Conservation (phyloP, 2,329 filamentous ascomycete species). For the Epichloe brachyelytri region DNA sequence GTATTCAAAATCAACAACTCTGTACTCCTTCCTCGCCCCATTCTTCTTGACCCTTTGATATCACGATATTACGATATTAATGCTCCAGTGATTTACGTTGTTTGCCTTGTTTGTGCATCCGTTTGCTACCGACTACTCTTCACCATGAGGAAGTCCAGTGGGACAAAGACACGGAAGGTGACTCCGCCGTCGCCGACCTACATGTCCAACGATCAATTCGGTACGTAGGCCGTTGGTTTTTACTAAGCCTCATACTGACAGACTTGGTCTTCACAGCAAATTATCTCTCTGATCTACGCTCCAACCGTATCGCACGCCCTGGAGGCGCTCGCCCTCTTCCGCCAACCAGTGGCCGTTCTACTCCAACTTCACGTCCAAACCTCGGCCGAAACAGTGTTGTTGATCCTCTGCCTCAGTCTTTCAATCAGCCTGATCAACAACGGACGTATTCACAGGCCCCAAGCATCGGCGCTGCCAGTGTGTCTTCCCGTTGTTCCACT, state of each 20-base stretch:
- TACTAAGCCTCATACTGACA: not conserved
- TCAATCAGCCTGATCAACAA: slow-evolving; percentile 13
- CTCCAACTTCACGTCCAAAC: slow-evolving; percentile 16
- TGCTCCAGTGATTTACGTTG: not conserved
- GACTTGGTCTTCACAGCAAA: slow-evolving; percentile 33
- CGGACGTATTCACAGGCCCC: slow-evolving; percentile 20
- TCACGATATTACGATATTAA: not conserved
- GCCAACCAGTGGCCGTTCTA: slow-evolving; percentile 17
- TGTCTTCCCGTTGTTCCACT: slow-evolving; percentile 38
- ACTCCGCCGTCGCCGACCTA: slow-evolving; percentile 49
- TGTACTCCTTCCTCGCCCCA: not conserved
- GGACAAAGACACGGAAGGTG: slow-evolving; percentile 35
- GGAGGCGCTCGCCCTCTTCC: slow-evolving; percentile 57
- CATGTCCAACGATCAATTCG: slow-evolving; percentile 56
- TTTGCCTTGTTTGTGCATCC: not conserved
- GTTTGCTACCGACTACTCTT: not conserved
- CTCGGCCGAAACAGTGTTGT: slow-evolving; percentile 20
- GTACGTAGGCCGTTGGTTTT: slow-evolving; percentile 24
- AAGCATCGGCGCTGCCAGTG: slow-evolving; percentile 31
- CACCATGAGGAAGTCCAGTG: slow-evolving; percentile 19
- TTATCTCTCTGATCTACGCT: slow-evolving; percentile 60
- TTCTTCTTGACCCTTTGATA: not conserved
- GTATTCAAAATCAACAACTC: slow-evolving; percentile 5
- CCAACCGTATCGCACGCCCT: slow-evolving; percentile 52
- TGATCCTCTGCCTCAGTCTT: slow-evolving; percentile 17